A percentile compares a stretch with the other conserved stretches of the same genome.
Evolutionary conservation across 768 basidiomycete species (phyloP).

Genomic region (Phylloporus sp.): DNA sequence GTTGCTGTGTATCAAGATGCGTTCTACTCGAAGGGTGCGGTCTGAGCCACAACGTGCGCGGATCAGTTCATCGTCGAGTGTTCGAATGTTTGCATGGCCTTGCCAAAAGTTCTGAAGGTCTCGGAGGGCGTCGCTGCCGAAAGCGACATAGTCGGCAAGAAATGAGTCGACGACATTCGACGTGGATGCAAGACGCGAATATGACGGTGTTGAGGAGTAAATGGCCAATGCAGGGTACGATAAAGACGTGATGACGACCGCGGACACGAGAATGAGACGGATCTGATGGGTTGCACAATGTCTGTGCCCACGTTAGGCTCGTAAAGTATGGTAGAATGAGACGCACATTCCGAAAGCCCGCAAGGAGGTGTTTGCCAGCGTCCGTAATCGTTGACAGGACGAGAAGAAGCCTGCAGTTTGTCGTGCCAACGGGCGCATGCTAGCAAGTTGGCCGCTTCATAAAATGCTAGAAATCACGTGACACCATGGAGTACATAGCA

Average conservation of each 20-base stretch:
- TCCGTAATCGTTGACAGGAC: conserved; percentile 33
- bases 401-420: conserved; percentile 17
- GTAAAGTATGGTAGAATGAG: not conserved
- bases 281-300: conserved; percentile 91
- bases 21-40: conserved; percentile 70
- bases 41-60: conserved; percentile 67
- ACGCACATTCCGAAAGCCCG: conserved; percentile 78
- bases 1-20: conserved; percentile 61
- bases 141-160: conserved; percentile 46
- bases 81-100: conserved; percentile 54
- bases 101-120: conserved; percentile 74
- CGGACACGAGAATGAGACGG: conserved; percentile 80
- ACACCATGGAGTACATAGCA: conserved; percentile 10
- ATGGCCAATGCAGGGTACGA: conserved; percentile 88
- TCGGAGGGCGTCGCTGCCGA: conserved; percentile 49
- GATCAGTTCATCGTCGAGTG: conserved; percentile 65
- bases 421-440: conserved; percentile 25
- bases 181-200: conserved; percentile 49
- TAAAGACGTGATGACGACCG: conserved; percentile 82
- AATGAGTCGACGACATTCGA: conserved; percentile 60
- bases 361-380: conserved; percentile 47
- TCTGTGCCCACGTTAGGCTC: conserved; percentile 38
- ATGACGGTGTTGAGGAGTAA: conserved; percentile 69
- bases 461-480: conserved; percentile 15
- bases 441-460: conserved; percentile 1